Evolutionary conservation across 106 monocot species (phyloP).

Genomic region (Triglochin maritima): DNA sequence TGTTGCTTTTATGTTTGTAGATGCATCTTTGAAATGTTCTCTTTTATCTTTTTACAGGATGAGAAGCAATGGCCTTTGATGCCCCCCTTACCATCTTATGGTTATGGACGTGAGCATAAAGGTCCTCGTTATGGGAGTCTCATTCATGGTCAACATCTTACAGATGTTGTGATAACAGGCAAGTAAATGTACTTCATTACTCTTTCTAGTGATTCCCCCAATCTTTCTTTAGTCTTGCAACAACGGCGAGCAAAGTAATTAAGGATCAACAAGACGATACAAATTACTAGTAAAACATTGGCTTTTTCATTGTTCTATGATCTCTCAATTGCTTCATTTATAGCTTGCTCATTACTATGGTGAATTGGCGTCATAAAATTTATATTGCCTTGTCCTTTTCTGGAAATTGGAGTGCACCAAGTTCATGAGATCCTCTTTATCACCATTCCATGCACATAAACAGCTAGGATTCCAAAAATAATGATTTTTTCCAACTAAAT

Average conservation of each 20-base stretch:
- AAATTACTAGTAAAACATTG: too few species aligned
- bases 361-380: neutral
- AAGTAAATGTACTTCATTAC: neutral
- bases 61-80: slow-evolving; percentile 60
- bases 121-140: slow-evolving; percentile 83
- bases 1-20: too few species aligned
- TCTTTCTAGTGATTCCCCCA: neutral
- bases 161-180: slow-evolving; percentile 74
- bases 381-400: neutral
- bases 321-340: too few species aligned
- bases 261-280: too few species aligned
- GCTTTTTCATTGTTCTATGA: too few species aligned
- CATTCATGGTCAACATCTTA: slow-evolving; percentile 73
- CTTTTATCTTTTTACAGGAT: slow-evolving; percentile 25
- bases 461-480: too few species aligned
- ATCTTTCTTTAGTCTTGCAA: too few species aligned
- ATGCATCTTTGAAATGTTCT: neutral
- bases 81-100: slow-evolving; percentile 69
- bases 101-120: slow-evolving; percentile 55
- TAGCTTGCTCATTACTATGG: too few species aligned
- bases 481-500: too few species aligned
- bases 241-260: too few species aligned
- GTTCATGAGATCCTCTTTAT: neutral
- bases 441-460: too few species aligned
- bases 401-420: neutral